These are phyloP conservation scores for Obelidium mucronatum DNA, from an alignment of 192 early-diverging fungal species.

Conservation along the genomic window DNA sequence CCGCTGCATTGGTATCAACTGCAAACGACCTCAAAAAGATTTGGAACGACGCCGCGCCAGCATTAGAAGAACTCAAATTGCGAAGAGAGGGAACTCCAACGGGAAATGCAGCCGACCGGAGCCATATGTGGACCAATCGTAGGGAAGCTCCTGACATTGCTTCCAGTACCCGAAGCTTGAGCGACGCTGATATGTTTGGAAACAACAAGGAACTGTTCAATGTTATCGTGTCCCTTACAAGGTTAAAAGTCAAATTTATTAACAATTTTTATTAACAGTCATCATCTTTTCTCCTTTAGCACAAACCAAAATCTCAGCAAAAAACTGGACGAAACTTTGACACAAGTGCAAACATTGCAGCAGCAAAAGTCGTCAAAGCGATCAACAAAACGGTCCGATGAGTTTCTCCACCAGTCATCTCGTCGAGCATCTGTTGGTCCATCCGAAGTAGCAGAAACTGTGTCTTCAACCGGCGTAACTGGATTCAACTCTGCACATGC, in stretches of 20 bases:
- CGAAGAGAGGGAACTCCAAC: not conserved
- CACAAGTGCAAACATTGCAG: slow-evolving; percentile 18
- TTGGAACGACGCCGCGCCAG: slow-evolving; percentile 18
- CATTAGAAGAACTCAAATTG: slow-evolving; percentile 30
- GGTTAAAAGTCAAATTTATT: slow-evolving; percentile 21
- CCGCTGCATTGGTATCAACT: slow-evolving; percentile 9
- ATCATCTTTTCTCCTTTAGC: slow-evolving; percentile 18
- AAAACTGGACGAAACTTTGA: slow-evolving; percentile 36
- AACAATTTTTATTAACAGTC: not conserved
- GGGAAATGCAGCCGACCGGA: slow-evolving; percentile 7
- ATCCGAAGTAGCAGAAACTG: slow-evolving; percentile 8
- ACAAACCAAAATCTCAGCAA: slow-evolving; percentile 41
- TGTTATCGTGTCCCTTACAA: slow-evolving; percentile 36
- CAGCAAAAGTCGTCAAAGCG: not conserved
- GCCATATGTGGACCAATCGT: slow-evolving; percentile 16
- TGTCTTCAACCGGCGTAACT: slow-evolving; percentile 5
- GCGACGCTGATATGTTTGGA: slow-evolving; percentile 27
- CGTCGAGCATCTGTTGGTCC: not conserved
- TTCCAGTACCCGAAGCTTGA: not conserved
- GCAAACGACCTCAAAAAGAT: slow-evolving; percentile 29
- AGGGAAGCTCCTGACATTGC: not conserved
- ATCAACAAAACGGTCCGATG: not conserved
- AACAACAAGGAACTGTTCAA: slow-evolving; percentile 29
- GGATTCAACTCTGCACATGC: slow-evolving; percentile 6
- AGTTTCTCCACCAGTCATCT: not conserved